Conservation (phyloP, 805 yeast species). For the Lipomyces spencermartinsiae region DNA sequence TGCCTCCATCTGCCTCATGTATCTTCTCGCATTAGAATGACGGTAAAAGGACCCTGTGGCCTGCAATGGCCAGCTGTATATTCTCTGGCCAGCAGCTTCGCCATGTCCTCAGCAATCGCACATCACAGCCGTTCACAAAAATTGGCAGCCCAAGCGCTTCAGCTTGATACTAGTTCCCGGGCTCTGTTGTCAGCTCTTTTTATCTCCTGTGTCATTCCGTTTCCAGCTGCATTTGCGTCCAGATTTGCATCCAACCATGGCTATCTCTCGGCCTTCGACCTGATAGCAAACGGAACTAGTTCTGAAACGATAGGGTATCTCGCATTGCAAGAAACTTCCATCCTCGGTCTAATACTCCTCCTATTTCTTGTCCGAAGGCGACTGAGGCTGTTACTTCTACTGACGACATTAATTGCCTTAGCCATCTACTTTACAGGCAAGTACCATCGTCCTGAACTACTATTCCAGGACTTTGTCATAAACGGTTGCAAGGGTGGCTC, state of each 20-base stretch:
- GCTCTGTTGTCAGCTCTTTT: constrained; percentile 14
- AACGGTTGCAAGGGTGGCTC: background rate
- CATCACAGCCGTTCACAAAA: no score
- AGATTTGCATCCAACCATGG: constrained; percentile 7
- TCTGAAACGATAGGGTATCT: constrained; percentile 1
- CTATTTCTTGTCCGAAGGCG: constrained; percentile 1
- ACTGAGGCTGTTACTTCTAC: constrained; percentile 8
- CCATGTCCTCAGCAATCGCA: no score
- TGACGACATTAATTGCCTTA: constrained; percentile 7
- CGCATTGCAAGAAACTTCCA: constrained; percentile 13
- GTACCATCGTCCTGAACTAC: no score
- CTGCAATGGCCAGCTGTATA: no score
- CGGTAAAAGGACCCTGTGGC: no score
- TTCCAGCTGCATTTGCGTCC: constrained; percentile 27
- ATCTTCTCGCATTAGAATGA: no score
- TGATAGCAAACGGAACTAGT: constrained; percentile 2
- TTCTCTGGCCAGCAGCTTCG: no score
- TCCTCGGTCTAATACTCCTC: constrained; percentile 11
- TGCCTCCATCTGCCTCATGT: no score
- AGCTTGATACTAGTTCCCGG: no score
- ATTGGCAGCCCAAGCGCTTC: no score
- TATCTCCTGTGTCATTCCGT: constrained; percentile 25
- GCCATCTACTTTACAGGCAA: constrained; percentile 9
- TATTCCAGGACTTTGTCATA: constrained; percentile 9
- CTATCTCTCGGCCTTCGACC: constrained; percentile 16